Percentiles rank a stretch among this genome's conserved stretches.
Conservation (phyloP, 164 flowering plant genomes). For the Chimonanthus salicifolius region DNA sequence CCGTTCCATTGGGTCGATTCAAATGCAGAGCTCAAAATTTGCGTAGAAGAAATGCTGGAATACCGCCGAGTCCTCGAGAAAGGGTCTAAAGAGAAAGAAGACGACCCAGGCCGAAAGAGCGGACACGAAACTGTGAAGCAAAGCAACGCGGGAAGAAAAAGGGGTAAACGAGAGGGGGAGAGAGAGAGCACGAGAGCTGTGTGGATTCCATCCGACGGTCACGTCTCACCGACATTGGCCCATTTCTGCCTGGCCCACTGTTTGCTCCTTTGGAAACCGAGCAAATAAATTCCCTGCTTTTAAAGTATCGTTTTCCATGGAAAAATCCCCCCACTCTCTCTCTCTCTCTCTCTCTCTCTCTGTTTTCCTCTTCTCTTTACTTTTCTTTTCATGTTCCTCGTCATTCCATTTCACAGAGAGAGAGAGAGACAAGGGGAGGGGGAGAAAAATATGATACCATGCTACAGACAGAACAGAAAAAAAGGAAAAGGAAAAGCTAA, state of each 20-base stretch:
- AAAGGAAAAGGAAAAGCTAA: not conserved
- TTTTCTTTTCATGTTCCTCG: not conserved
- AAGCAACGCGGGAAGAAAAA: not conserved
- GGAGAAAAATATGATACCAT: not conserved
- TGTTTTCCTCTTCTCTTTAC: not conserved
- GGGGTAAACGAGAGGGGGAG: not conserved
- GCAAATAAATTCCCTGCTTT: not conserved
- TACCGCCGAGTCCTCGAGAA: not conserved
- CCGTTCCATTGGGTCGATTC: not conserved
- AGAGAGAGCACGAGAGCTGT: not conserved
- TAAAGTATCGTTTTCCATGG: not conserved
- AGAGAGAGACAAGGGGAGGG: not conserved
- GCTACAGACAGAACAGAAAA: not conserved
- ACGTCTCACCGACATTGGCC: slow-evolving; percentile 5
- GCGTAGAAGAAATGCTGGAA: no score
- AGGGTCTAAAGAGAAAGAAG: not conserved
- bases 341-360: not conserved
- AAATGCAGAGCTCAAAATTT: no score
- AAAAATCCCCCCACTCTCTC: not conserved
- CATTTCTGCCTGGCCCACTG: not conserved
- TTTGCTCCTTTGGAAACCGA: not conserved
- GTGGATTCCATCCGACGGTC: not conserved
- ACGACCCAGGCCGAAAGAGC: not conserved
- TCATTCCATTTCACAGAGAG: not conserved
- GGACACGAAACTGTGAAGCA: not conserved